Percentiles rank a stretch among this genome's conserved stretches.
These are phyloP conservation scores for Serendipita vermifera DNA, from an alignment of 768 basidiomycete genomes.

Conservation along the genomic window DNA sequence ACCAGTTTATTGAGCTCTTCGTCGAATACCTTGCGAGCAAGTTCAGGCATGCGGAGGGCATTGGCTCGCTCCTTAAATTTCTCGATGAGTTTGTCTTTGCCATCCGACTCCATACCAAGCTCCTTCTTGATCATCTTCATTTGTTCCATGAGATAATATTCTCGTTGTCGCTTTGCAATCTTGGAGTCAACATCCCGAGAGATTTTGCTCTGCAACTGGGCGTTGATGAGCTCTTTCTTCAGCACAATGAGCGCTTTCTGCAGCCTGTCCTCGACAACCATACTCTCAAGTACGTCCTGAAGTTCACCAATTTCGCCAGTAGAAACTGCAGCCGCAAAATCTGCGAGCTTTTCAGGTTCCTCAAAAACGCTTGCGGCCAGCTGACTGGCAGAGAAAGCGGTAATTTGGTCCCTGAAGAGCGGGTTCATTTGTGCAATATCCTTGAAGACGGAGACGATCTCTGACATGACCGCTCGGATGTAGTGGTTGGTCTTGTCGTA, in stretches of 20 bases:
- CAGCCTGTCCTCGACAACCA: slow-evolving; percentile 75
- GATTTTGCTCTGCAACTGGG: slow-evolving; percentile 86
- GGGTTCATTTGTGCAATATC: slow-evolving; percentile 96
- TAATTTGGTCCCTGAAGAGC: slow-evolving; percentile 95
- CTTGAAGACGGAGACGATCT: slow-evolving; percentile 95
- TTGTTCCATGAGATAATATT: slow-evolving; percentile 95
- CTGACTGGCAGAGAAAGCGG: slow-evolving; percentile 89
- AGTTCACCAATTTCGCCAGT: slow-evolving; percentile 85
- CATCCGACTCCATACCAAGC: slow-evolving; percentile 87
- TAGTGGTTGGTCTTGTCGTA: slow-evolving; percentile 91
- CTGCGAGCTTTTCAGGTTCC: slow-evolving; percentile 92
- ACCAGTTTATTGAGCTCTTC: slow-evolving; percentile 87
- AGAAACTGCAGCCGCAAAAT: slow-evolving; percentile 92
- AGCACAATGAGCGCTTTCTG: slow-evolving; percentile 83
- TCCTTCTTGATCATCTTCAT: slow-evolving; percentile 94
- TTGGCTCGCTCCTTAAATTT: slow-evolving; percentile 81
- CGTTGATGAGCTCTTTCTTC: slow-evolving; percentile 97
- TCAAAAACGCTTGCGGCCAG: slow-evolving; percentile 89
- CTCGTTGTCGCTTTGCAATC: slow-evolving; percentile 86
- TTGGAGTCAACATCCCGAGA: slow-evolving; percentile 86
- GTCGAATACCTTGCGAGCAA: slow-evolving; percentile 86
- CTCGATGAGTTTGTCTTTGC: slow-evolving; percentile 87
- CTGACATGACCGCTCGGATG: slow-evolving; percentile 89
- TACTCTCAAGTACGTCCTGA: slow-evolving; percentile 83
- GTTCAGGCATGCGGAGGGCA: slow-evolving; percentile 74